phyloP scores from a whole-genome alignment of 2,329 filamentous ascomycete species.

The Venturia carpophila region DNA sequence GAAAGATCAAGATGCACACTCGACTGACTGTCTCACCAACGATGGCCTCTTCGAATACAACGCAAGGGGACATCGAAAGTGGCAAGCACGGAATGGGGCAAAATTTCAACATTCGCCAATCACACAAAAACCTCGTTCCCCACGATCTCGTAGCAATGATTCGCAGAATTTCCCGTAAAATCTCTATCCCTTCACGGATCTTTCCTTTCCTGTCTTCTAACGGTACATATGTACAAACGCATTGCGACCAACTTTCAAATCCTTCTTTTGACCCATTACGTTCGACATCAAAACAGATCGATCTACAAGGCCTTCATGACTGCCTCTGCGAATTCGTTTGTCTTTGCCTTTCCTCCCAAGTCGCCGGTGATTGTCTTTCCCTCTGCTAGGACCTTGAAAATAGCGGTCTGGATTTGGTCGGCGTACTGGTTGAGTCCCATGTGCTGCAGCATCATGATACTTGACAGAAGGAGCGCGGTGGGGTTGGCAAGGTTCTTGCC shows the following conservation, averaged over 20 bases:
- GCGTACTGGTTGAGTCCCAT: slow-evolving; percentile 87
- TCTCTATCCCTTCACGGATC: neutral
- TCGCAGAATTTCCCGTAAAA: neutral
- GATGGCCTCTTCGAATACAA: too few species aligned
- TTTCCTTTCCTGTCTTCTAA: neutral
- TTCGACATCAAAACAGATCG: neutral
- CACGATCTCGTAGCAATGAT: neutral
- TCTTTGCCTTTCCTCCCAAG: slow-evolving; percentile 93
- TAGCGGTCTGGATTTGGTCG: slow-evolving; percentile 81
- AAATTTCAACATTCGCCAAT: neutral
- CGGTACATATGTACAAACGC: slow-evolving; percentile 10
- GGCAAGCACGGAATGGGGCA: neutral
- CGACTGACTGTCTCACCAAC: too few species aligned
- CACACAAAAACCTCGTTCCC: neutral
- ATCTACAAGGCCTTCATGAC: slow-evolving; percentile 56
- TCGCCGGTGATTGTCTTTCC: slow-evolving; percentile 94
- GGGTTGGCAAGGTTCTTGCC: slow-evolving; percentile 96
- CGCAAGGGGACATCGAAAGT: neutral
- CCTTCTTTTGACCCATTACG: neutral
- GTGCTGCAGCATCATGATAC: slow-evolving; percentile 99
- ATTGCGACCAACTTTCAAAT: neutral
- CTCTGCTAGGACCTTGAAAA: slow-evolving; percentile 90
- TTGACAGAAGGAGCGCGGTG: slow-evolving; percentile 86
- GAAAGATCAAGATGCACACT: too few species aligned
- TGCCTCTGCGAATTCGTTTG: slow-evolving; percentile 82